Evolutionary conservation across 352 stramenopile genomes (phyloP).

Genomic region (Thraustochytrium striatum): DNA sequence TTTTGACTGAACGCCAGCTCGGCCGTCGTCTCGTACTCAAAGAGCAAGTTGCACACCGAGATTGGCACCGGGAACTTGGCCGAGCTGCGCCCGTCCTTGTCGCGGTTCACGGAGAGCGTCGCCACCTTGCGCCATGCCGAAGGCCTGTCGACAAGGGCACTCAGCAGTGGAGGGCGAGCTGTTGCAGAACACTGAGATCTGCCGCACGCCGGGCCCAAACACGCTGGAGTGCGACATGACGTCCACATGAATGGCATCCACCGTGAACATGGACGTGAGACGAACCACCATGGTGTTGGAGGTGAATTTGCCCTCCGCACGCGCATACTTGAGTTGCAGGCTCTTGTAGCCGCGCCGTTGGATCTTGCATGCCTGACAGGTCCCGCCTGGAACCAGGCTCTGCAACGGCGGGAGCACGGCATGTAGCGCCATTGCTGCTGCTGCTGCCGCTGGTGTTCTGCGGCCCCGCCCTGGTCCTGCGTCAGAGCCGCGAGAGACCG

Average conservation of each 20-base stretch:
- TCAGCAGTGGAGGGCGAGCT: constrained; percentile 1
- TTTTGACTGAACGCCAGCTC: constrained; percentile 36
- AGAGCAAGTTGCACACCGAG: constrained; percentile 55
- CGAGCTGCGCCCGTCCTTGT: neutral
- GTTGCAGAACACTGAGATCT: constrained; percentile 24
- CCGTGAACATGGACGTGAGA: constrained; percentile 23
- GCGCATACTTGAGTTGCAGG: neutral
- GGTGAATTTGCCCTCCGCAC: neutral
- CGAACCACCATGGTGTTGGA: constrained; percentile 37
- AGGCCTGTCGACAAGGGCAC: neutral
- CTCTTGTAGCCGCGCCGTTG: constrained; percentile 6
- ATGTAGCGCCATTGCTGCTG: no score
- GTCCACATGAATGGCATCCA: constrained; percentile 40
- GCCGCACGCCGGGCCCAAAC: constrained; percentile 1
- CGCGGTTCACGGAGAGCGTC: neutral
- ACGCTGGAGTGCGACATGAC: neutral
- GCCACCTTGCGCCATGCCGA: constrained; percentile 19
- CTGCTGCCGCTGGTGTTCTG: no score
- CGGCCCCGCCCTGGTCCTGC: no score
- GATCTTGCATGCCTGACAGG: neutral
- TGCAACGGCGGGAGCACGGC: no score
- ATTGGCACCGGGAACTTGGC: constrained; percentile 46
- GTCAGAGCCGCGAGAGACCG: no score
- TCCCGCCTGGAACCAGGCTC: no score
- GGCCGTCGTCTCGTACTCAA: constrained; percentile 53